Evolutionary conservation across 192 early-diverging fungal genomes (phyloP).

Genomic region (Backusella macrospora): DNA sequence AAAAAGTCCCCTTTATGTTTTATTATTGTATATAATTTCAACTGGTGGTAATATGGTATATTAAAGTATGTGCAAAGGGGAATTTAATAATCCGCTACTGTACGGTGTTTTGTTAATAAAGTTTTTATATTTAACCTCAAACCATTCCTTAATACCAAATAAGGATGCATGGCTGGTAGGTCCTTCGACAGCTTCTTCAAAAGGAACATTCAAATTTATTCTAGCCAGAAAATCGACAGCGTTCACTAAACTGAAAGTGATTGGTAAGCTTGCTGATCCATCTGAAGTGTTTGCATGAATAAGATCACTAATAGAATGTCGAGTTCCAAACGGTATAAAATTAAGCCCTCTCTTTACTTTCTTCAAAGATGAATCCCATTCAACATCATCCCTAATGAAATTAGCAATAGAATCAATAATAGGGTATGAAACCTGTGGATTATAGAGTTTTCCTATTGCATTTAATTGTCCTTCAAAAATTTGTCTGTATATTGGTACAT

Average conservation of each 20-base stretch:
- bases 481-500: conserved; percentile 17
- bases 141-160: conserved; percentile 35
- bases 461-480: conserved; percentile 21
- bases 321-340: conserved; percentile 12
- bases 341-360: conserved; percentile 10
- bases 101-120: conserved; percentile 13
- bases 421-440: neutral
- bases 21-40: conserved; percentile 9
- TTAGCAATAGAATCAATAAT: conserved; percentile 27
- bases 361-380: conserved; percentile 28
- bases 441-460: conserved; percentile 18
- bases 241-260: neutral
- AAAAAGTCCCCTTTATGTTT: neutral
- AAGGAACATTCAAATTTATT: conserved; percentile 17
- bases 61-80: conserved; percentile 3
- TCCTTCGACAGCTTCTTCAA: conserved; percentile 25
- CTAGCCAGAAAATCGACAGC: conserved; percentile 19
- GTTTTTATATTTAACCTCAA: conserved; percentile 21
- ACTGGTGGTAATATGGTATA: neutral
- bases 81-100: neutral
- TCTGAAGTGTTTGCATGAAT: neutral
- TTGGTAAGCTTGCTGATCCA: neutral
- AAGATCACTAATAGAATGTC: neutral
- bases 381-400: conserved; percentile 32
- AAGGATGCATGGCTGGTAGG: conserved; percentile 23